Evolutionary conservation across 305 asterid species (phyloP).

Genomic region (Lippia alba): DNA sequence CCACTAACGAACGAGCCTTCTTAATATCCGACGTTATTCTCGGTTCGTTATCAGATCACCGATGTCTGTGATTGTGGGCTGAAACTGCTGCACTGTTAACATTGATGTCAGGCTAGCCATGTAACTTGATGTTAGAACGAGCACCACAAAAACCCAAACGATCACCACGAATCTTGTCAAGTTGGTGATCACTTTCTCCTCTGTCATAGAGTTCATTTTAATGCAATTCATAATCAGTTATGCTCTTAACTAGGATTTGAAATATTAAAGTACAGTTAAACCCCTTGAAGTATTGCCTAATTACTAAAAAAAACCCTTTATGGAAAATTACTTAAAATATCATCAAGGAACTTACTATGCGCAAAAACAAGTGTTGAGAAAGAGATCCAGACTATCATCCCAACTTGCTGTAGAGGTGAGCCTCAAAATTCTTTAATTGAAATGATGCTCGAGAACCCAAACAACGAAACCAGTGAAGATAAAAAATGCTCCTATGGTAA

Average conservation of each 20-base stretch:
- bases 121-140: conserved; percentile 58
- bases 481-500: conserved; percentile 55
- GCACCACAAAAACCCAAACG: conserved; percentile 54
- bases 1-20: conserved; percentile 42
- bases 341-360: conserved; percentile 45
- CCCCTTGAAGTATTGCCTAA: too few species aligned
- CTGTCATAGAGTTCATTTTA: conserved; percentile 29
- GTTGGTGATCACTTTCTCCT: conserved; percentile 50
- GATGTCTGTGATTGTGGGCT: conserved; percentile 39
- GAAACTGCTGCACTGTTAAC: conserved; percentile 43
- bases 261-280: background rate
- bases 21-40: conserved; percentile 45
- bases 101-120: conserved; percentile 59
- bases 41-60: conserved; percentile 36
- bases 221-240: background rate
- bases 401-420: conserved; percentile 51
- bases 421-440: conserved; percentile 58
- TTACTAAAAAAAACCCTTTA: too few species aligned
- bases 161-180: conserved; percentile 53
- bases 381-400: conserved; percentile 62
- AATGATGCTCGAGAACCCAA: conserved; percentile 67
- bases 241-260: background rate
- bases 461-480: conserved; percentile 56
- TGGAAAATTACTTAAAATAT: too few species aligned
- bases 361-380: conserved; percentile 65